These are phyloP conservation scores for Fusarium sterilihyphosum DNA, from an alignment of 2,329 filamentous ascomycete genomes.

Conservation along the genomic window DNA sequence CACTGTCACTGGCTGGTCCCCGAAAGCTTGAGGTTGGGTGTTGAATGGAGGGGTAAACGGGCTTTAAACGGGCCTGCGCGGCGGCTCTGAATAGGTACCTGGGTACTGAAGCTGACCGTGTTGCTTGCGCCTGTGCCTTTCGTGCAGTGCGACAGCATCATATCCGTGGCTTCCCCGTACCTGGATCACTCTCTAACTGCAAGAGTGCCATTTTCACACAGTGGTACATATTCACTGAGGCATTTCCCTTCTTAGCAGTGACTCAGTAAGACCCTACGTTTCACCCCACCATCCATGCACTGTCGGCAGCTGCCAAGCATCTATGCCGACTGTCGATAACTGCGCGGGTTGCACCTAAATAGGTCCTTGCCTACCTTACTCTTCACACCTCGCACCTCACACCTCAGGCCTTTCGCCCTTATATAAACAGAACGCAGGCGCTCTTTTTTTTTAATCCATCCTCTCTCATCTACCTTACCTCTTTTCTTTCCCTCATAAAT, in stretches of 20 bases:
- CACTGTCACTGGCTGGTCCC: constrained; percentile 12
- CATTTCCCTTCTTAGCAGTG: constrained; percentile 16
- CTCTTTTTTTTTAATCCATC: constrained; percentile 12
- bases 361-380: background rate
- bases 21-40: constrained; percentile 9
- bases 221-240: constrained; percentile 2
- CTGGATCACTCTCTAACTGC: background rate
- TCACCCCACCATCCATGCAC: constrained; percentile 26
- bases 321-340: constrained; percentile 19
- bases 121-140: background rate
- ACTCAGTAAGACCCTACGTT: constrained; percentile 12
- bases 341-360: constrained; percentile 7
- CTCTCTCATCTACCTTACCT: constrained; percentile 1
- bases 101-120: too few species aligned
- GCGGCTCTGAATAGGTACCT: constrained; percentile 5
- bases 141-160: constrained; percentile 4
- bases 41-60: constrained; percentile 25
- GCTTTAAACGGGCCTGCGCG: constrained; percentile 6
- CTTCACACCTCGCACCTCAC: background rate
- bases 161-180: background rate
- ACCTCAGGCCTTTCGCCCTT: constrained; percentile 20
- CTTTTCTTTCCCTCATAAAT: background rate
- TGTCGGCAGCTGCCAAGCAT: constrained; percentile 27
- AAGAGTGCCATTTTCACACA: background rate
- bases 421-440: constrained; percentile 29